Percentiles rank a stretch among this genome's conserved stretches.
Evolutionary conservation across 2,329 filamentous ascomycete species (phyloP).

Genomic region (Escovopsis sp.): DNA sequence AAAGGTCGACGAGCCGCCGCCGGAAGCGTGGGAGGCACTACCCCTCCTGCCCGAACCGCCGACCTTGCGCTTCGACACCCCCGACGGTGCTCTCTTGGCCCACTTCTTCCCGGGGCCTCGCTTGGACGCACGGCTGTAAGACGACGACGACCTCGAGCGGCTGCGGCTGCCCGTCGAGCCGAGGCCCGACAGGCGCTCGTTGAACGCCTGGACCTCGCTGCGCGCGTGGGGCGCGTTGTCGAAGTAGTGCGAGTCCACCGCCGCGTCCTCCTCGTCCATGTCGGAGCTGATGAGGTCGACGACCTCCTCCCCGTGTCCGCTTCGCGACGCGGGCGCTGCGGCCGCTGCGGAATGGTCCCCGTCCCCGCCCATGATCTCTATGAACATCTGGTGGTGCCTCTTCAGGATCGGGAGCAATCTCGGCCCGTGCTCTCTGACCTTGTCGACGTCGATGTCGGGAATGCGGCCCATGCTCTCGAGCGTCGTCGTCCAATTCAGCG

Average conservation of each 20-base stretch:
- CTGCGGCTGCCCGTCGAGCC: constrained; percentile 12
- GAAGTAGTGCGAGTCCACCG: constrained; percentile 36
- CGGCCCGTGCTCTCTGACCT: constrained; percentile 46
- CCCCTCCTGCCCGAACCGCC: constrained; percentile 15
- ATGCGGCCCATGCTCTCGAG: constrained; percentile 49
- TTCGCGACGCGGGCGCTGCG: constrained; percentile 9
- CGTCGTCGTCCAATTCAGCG: constrained; percentile 49
- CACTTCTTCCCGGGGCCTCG: constrained; percentile 17
- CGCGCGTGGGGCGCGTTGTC: constrained; percentile 6
- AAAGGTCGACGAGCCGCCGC: constrained; percentile 8
- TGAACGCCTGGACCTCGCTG: constrained; percentile 21
- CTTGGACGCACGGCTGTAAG: constrained; percentile 13
- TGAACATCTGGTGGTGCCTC: constrained; percentile 30
- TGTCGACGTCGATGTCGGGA: constrained; percentile 45
- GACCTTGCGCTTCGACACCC: constrained; percentile 17
- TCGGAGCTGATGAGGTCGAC: constrained; percentile 42
- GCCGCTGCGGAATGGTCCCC: constrained; percentile 7
- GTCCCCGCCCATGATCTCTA: constrained; percentile 14
- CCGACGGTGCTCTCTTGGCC: constrained; percentile 15
- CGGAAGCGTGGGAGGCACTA: constrained; percentile 14
- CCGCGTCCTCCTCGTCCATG: constrained; percentile 22
- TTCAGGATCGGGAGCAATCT: constrained; percentile 46
- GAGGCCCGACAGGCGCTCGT: constrained; percentile 17
- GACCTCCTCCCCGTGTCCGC: constrained; percentile 24
- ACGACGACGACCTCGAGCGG: constrained; percentile 12